phyloP scores from a whole-genome alignment of 192 early-diverging fungal genomes.

The Mortierella claussenii region DNA sequence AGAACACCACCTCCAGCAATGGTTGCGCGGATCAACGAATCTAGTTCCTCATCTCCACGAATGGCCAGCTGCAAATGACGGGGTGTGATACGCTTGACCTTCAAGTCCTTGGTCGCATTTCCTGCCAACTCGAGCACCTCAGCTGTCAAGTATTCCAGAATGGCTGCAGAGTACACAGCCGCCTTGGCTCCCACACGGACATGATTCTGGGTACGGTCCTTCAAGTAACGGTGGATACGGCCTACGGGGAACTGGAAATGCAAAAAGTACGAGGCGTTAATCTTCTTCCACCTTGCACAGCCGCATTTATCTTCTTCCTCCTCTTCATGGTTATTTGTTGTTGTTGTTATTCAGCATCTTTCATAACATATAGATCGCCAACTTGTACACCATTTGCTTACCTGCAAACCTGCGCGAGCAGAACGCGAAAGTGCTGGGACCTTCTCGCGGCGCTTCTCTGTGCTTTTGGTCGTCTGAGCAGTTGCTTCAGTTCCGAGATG shows the following conservation, averaged over 20 bases:
- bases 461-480: conserved; percentile 28
- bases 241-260: conserved; percentile 97
- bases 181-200: conserved; percentile 91
- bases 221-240: conserved; percentile 93
- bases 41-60: conserved; percentile 92
- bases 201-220: conserved; percentile 81
- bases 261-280: too few species aligned
- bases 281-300: too few species aligned
- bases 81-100: conserved; percentile 91
- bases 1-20: conserved; percentile 91
- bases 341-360: too few species aligned
- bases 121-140: conserved; percentile 94
- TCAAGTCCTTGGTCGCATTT: conserved; percentile 91
- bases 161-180: conserved; percentile 91
- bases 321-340: too few species aligned
- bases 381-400: too few species aligned
- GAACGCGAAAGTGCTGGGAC: conserved; percentile 65
- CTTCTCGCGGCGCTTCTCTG: conserved; percentile 59
- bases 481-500: conserved; percentile 52
- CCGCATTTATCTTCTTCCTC: too few species aligned
- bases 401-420: conserved; percentile 70
- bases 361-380: too few species aligned
- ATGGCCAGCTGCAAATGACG: conserved; percentile 92
- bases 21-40: conserved; percentile 87
- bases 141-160: conserved; percentile 93